These are phyloP conservation scores for Sporothrix luriei DNA, from an alignment of 2,329 filamentous ascomycete species.

Conservation along the genomic window DNA sequence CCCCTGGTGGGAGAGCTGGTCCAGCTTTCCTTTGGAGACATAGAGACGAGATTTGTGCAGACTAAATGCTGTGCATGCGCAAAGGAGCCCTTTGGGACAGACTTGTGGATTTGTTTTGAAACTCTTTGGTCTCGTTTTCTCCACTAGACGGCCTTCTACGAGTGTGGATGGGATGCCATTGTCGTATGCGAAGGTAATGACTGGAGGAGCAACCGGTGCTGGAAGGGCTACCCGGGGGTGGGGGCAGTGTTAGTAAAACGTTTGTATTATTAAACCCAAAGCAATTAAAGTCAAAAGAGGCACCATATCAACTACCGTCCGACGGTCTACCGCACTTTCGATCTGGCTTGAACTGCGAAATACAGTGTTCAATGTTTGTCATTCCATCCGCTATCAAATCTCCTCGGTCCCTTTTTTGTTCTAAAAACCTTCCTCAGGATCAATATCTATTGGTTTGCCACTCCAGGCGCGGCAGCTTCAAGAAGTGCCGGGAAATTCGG, in stretches of 20 bases:
- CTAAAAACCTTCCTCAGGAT: neutral
- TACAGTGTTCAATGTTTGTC: neutral
- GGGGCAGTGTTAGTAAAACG: neutral
- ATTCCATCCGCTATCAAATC: neutral
- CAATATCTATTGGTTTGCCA: constrained; percentile 24
- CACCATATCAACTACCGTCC: neutral
- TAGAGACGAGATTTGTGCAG: too few species aligned
- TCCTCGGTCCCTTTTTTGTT: neutral
- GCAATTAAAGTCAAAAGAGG: neutral
- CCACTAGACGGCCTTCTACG: neutral
- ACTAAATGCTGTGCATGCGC: too few species aligned
- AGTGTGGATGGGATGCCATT: neutral
- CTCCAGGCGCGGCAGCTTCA: constrained; percentile 31
- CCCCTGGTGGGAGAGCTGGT: neutral
- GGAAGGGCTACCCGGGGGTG: too few species aligned
- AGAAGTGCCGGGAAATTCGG: constrained; percentile 36
- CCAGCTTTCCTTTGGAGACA: neutral
- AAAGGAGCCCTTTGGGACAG: too few species aligned
- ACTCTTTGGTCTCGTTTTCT: neutral
- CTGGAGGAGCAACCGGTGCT: neutral
- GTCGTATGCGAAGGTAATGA: constrained; percentile 13
- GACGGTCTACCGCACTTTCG: neutral
- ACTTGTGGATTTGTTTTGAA: neutral
- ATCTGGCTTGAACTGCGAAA: neutral
- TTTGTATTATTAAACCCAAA: neutral